A percentile compares a stretch with the other conserved stretches of the same genome.
These are phyloP conservation scores for Phylloporus gajari DNA, from an alignment of 1,284 basidiomycete species.

Conservation along the genomic window DNA sequence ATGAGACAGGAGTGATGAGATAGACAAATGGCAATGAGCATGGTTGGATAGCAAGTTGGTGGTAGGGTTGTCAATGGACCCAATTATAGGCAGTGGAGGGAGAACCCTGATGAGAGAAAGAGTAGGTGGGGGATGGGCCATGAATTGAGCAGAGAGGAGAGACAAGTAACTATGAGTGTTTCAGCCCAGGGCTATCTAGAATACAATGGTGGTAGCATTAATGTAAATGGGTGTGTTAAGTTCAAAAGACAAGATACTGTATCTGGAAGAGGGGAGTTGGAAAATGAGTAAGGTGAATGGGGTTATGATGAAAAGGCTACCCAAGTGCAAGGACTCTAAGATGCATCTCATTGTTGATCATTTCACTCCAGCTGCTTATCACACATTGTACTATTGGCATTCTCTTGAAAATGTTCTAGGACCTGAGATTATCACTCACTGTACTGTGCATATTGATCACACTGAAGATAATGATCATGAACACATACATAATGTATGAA, in stretches of 20 bases:
- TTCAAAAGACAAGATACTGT: constrained; percentile 28
- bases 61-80: constrained; percentile 81
- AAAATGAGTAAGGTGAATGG: constrained; percentile 44
- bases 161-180: constrained; percentile 31
- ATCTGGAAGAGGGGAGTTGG: constrained; percentile 19
- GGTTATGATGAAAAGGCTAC: constrained; percentile 22
- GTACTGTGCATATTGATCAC: too few relatives aligned
- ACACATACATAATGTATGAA: too few relatives aligned
- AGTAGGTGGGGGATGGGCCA: constrained; percentile 70
- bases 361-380: too few relatives aligned
- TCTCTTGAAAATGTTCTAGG: too few relatives aligned
- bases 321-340: constrained; percentile 40
- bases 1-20: constrained; percentile 64
- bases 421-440: too few relatives aligned
- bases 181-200: constrained; percentile 42
- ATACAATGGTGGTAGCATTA: constrained; percentile 52
- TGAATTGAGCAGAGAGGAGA: constrained; percentile 39
- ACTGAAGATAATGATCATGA: too few relatives aligned
- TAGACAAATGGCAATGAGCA: constrained; percentile 58
- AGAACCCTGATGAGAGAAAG: constrained; percentile 73
- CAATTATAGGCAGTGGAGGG: constrained; percentile 57
- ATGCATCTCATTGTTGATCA: constrained; percentile 10
- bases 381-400: too few relatives aligned
- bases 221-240: constrained; percentile 28
- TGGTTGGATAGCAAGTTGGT: constrained; percentile 47